Evolutionary conservation across 1,284 basidiomycete species (phyloP), one percentile per base, ranked within the genome.

Genomic region (Rhodotorula sp.): DNA sequence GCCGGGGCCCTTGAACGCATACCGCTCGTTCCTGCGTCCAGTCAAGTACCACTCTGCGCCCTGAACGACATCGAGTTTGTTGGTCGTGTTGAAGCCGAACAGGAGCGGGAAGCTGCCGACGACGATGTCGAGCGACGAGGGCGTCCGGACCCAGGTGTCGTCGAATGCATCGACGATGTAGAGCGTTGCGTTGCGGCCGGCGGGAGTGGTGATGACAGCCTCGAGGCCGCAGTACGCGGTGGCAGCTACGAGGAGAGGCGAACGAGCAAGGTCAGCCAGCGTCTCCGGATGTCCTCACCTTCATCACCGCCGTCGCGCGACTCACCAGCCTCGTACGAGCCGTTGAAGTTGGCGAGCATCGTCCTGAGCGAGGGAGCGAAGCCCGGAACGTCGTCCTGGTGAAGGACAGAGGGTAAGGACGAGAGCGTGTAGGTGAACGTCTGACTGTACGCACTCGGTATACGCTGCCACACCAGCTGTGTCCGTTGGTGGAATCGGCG

Each of bases 361-460:
- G 71, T 75, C n/a, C 59, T 59, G 57, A 71, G 50, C 8, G 71
- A 71, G 9, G 69, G 69, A 9, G 73, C 71, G 26, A 75, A 73
- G 15, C 71, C 73, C 0, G 67, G 65, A 6, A 62, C 61, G 40
- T 48, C 52, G 67, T 73, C 51, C 28, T 24, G 44, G 20, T 10
- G n/a, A 31, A 26, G 22, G 40, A 24, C 30, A 20, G 53, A 54
- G 48, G 40, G 52, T 51, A 31, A 46, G n/a, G 24, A 47, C 24
- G 46, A 4, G 44, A 40, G 34, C 24, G 20, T 24, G 6, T 7
- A 53, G 44, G 57, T 34, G 46, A 5, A 26, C 5, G 47, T 16
- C n/a, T 11, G 2, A 48, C 34, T 1, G 20, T 30, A 22, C 18
- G 28, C 16, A 15, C 28, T 3, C 18, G 16, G 15, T 34, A 22